Evolutionary conservation across 2,329 filamentous ascomycete species (phyloP).

Genomic region (Alternaria postmessia): DNA sequence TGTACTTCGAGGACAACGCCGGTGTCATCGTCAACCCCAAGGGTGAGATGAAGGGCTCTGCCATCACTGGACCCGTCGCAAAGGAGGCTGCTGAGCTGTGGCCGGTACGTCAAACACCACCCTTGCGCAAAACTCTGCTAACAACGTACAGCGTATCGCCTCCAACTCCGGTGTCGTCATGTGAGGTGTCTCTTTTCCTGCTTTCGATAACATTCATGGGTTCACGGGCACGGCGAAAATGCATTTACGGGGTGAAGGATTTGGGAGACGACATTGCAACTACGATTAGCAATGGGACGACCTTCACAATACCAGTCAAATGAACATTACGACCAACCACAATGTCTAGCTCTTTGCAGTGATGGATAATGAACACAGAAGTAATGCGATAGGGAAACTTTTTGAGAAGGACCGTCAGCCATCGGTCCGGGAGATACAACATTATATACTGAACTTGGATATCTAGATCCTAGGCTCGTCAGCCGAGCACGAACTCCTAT

Average conservation of each 20-base stretch:
- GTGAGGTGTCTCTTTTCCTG: slow-evolving; percentile 68
- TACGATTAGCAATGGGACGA: slow-evolving; percentile 46
- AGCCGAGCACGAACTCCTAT: slow-evolving; percentile 32
- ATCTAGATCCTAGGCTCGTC: slow-evolving; percentile 12
- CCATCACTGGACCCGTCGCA: slow-evolving; percentile 98
- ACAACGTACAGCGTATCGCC: slow-evolving; percentile 82
- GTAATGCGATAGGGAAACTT: not conserved
- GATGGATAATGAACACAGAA: slow-evolving; percentile 3
- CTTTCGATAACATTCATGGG: slow-evolving; percentile 51
- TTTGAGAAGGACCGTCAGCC: not conserved
- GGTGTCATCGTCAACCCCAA: slow-evolving; percentile 99
- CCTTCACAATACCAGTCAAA: slow-evolving; percentile 47
- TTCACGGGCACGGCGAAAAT: slow-evolving; percentile 52
- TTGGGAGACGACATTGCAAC: slow-evolving; percentile 46
- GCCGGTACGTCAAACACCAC: slow-evolving; percentile 73
- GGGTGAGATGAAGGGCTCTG: slow-evolving; percentile 99
- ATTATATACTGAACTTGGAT: slow-evolving; percentile 10
- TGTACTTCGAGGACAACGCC: slow-evolving; percentile 99
- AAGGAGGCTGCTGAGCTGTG: slow-evolving; percentile 99
- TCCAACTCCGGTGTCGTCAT: slow-evolving; percentile 99
- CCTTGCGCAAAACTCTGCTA: slow-evolving; percentile 31
- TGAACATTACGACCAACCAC: slow-evolving; percentile 42
- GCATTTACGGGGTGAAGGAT: slow-evolving; percentile 50
- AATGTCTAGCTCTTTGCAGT: slow-evolving; percentile 1
- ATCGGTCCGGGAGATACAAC: not conserved